Base-by-base conservation (phyloP, 202 grass and related monocot species). In the Hordeum pubiflorum region DNA sequence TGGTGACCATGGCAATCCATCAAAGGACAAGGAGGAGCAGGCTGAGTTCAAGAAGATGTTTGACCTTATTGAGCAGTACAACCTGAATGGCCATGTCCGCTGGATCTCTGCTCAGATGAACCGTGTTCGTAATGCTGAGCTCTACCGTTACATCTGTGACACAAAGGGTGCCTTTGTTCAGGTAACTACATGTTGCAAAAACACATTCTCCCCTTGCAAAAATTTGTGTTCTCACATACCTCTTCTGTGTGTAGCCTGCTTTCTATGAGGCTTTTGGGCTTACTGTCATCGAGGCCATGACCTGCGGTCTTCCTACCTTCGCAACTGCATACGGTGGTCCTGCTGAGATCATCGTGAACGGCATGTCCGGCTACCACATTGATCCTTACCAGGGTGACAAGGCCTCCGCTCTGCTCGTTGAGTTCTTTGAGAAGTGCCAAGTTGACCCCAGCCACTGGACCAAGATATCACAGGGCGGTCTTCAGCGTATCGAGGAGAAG, bases 101-200 rank as follows among this genome's bases (percentile, higher is more conserved):
- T 98, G 95, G 95, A 95, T 98, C 92, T 98, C 95, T 32, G 95
- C 95, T 5, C 95, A 98, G 82, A 98, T 98, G 95, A 98, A 98
- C 85, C 92, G 92, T 63, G 95, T 98, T 61, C 95, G 92, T 83
- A 98, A 98, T 13, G 95, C 82, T 9, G 95, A 98, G 82, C 92
- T 98, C 56, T 98, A 98, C 62, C 88, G 95, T 54, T 98, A 98
- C 89, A 98, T 98, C 3, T 89, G 90, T 8, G 95, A 98, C 75
- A 93, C 92, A 21, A 78, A 26, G 88, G 95, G 95, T 18, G 95
- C 88, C 62, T 98, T 98, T 9, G 88, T 97, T 44, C 94, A 97
- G 88, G 94, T 97, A 87, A 37, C 1, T 27, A 52, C 32, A 36
- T 36, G 5, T 58, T 31, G 4, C 14, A 9, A 57, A 38, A 37